phyloP scores from a whole-genome alignment of 148 eudicot species.

The Fallopia convolvulus region DNA sequence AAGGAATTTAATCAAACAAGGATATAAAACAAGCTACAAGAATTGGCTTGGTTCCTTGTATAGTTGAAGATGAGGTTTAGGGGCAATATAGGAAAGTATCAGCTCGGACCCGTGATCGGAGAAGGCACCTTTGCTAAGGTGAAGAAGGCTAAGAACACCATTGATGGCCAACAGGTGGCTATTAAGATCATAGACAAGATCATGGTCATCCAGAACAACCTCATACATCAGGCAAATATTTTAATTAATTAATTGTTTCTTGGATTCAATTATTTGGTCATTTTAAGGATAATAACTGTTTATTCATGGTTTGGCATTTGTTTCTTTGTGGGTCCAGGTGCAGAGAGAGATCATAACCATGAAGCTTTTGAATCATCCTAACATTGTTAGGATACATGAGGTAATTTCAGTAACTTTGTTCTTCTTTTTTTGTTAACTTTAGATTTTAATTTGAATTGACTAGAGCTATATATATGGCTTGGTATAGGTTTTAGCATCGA shows the following conservation, averaged over 20 bases:
- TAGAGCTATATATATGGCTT: neutral
- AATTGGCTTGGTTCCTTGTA: neutral
- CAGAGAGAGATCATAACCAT: conserved; percentile 45
- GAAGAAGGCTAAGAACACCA: conserved; percentile 28
- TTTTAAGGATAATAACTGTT: too few species aligned
- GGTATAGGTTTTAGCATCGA: conserved; percentile 44
- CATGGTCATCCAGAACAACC: conserved; percentile 34
- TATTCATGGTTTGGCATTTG: neutral
- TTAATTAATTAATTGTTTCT: neutral
- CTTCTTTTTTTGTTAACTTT: neutral
- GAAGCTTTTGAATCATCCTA: conserved; percentile 52
- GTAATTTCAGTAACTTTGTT: conserved; percentile 4
- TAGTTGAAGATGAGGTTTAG: conserved; percentile 23
- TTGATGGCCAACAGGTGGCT: conserved; percentile 33
- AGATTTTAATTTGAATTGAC: neutral
- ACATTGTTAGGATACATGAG: conserved; percentile 45
- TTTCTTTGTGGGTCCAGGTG: conserved; percentile 20
- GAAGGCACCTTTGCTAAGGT: conserved; percentile 59
- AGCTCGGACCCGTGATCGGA: conserved; percentile 35
- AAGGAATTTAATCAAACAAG: neutral
- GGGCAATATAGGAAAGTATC: conserved; percentile 40
- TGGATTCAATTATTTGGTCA: too few species aligned
- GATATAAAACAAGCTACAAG: neutral
- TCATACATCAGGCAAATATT: conserved; percentile 39
- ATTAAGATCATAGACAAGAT: conserved; percentile 51